Evolutionary conservation across 805 yeast species (phyloP).

Genomic region (Suhomyces sp.): DNA sequence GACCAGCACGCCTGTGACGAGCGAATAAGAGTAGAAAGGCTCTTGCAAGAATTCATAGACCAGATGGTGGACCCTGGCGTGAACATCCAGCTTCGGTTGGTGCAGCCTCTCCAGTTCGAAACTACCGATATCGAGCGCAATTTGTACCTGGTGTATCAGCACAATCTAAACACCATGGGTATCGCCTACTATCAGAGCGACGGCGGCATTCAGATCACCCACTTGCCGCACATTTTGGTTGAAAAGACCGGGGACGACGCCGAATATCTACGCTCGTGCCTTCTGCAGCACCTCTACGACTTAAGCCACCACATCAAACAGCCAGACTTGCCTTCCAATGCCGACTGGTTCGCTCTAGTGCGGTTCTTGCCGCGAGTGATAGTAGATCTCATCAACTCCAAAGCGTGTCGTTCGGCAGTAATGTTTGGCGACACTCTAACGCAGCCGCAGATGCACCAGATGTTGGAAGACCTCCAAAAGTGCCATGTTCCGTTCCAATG

Average conservation of each 20-base stretch:
- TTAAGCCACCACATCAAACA: conserved; percentile 30
- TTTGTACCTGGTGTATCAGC: conserved; percentile 10
- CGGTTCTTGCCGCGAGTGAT: conserved; percentile 48
- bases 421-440: conserved; percentile 65
- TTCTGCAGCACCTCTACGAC: conserved; percentile 47
- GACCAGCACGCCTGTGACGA: conserved; percentile 92
- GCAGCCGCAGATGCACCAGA: conserved; percentile 37
- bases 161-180: conserved; percentile 18
- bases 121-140: conserved; percentile 26
- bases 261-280: conserved; percentile 29
- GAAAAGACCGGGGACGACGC: conserved; percentile 26
- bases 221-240: conserved; percentile 43
- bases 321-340: not conserved
- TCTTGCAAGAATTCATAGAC: conserved; percentile 37
- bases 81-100: conserved; percentile 8
- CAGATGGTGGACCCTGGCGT: conserved; percentile 16
- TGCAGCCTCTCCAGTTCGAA: conserved; percentile 11
- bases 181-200: conserved; percentile 10
- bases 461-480: conserved; percentile 40
- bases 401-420: conserved; percentile 66
- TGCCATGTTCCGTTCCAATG: conserved; percentile 72
- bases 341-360: conserved; percentile 20
- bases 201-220: conserved; percentile 27
- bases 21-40: conserved; percentile 56
- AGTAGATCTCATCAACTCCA: conserved; percentile 50